Base-by-base conservation (phyloP, 139 green algal genomes). In the Volvox reticuliferus region DNA sequence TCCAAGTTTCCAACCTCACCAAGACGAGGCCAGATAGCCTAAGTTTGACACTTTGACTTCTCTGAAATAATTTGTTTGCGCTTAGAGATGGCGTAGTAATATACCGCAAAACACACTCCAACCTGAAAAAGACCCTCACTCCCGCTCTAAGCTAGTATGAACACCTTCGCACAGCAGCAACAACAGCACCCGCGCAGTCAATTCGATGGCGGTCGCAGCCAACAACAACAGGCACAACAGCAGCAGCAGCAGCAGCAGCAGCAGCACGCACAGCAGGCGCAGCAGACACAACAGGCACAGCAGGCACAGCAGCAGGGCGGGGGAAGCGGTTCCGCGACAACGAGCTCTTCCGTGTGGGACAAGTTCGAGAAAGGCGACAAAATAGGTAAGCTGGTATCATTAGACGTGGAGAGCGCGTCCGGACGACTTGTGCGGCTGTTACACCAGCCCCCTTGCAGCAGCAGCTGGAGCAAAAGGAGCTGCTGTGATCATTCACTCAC, bases 281-380 rank as follows among this genome's bases (percentile, higher is more conserved):
- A 91, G 87, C 69, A 83, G 36, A 3, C 71, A 21, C 61, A 89
- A 67, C 69, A 83, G 36, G 24, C 71, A 21, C 61, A 89, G 85
- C 69, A 82, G 44, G 28, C 67, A 12, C 50, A 65, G 65, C 55
- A 67, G 24, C n/a, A 32, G 32, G 37, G 50, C 26, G 62, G 55
- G 16, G 77, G 77, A 9, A 67, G 0, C 76, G 21, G 36, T 55
- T 30, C 55, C 75, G 24, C 79, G 0, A 35, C 76, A 3, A 79
- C 77, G 12, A 90, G 73, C 73, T 86, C 87, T 0, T 87, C 87
- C 0, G 77, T 90, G 1, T 92, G 87, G 91, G 55, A 69, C 80
- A 93, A 91, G 77, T 96, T 93, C 71, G 93, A 96, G 24, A 91
- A 95, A 35, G 86, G 95, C 0, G 93, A 94, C 78, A 95, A 96